A percentile compares a stretch with the other conserved stretches of the same genome.
phyloP scores from a whole-genome alignment of 2,329 filamentous ascomycete genomes.

The Diaporthe australafricana region DNA sequence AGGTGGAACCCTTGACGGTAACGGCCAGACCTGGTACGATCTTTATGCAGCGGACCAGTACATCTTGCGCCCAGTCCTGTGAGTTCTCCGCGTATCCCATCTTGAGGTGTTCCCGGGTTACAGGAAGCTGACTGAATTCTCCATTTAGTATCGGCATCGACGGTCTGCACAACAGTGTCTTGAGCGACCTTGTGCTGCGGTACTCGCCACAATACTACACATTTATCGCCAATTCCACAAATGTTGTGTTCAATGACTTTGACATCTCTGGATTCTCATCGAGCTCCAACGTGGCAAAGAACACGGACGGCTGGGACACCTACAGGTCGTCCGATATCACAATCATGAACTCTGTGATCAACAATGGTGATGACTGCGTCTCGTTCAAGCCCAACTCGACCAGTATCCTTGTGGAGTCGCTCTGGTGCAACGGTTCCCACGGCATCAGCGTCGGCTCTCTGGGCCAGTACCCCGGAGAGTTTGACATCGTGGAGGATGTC shows the following conservation, averaged over 20 bases:
- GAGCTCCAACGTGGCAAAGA: conserved; percentile 68
- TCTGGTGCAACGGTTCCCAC: conserved; percentile 76
- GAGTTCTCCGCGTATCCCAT: neutral
- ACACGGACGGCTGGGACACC: conserved; percentile 73
- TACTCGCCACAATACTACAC: conserved; percentile 70
- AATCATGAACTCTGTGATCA: conserved; percentile 72
- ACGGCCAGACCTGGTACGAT: conserved; percentile 75
- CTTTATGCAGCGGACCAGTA: conserved; percentile 67
- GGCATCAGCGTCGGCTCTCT: conserved; percentile 80
- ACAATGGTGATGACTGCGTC: conserved; percentile 78
- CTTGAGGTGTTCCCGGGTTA: neutral
- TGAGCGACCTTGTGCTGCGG: conserved; percentile 68
- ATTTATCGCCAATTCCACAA: conserved; percentile 69
- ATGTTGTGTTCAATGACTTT: conserved; percentile 72
- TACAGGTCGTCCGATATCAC: conserved; percentile 70
- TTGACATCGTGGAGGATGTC: conserved; percentile 77
- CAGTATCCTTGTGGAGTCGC: conserved; percentile 74
- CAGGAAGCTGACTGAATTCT: conserved; percentile 10
- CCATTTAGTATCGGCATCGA: conserved; percentile 61
- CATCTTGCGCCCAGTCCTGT: conserved; percentile 68
- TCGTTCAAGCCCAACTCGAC: conserved; percentile 82
- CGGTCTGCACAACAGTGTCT: conserved; percentile 65
- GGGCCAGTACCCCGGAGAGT: conserved; percentile 72
- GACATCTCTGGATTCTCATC: conserved; percentile 66
- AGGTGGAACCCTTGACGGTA: conserved; percentile 64